A percentile compares a stretch with the other conserved stretches of the same genome.
phyloP scores from a whole-genome alignment of 2,329 filamentous ascomycete species.

The Orbilia brochopaga region DNA sequence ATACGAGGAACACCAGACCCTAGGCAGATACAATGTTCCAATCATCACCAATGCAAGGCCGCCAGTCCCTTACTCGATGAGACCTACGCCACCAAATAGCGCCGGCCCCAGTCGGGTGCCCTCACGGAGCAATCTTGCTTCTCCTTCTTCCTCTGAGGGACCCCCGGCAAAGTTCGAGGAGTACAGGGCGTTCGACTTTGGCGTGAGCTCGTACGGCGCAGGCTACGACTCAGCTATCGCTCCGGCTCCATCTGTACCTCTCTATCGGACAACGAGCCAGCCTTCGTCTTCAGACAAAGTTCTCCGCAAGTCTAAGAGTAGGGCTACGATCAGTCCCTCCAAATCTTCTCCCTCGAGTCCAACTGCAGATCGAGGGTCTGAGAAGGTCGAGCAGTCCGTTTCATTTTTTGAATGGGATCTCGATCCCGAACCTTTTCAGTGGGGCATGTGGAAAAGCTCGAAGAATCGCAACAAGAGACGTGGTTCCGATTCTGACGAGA shows the following conservation, averaged over 20 bases:
- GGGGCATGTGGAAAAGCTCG: slow-evolving; percentile 34
- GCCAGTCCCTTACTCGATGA: background rate
- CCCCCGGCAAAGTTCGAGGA: slow-evolving; percentile 21
- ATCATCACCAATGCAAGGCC: slow-evolving; percentile 22
- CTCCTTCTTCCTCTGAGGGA: background rate
- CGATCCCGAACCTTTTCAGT: slow-evolving; percentile 32
- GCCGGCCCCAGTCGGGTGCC: slow-evolving; percentile 7
- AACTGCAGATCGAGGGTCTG: slow-evolving; percentile 7
- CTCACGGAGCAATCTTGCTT: background rate
- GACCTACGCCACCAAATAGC: background rate
- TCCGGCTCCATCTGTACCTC: slow-evolving; percentile 31
- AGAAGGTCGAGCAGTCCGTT: slow-evolving; percentile 18
- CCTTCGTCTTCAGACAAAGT: slow-evolving; percentile 6
- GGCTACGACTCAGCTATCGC: slow-evolving; percentile 17
- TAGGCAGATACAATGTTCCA: slow-evolving; percentile 36
- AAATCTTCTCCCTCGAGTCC: slow-evolving; percentile 26
- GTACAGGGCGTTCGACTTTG: slow-evolving; percentile 9
- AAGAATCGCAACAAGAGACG: slow-evolving; percentile 22
- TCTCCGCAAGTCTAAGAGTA: slow-evolving; percentile 5
- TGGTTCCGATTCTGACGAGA: slow-evolving; percentile 41
- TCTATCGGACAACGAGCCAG: slow-evolving; percentile 41
- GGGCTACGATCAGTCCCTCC: slow-evolving; percentile 21
- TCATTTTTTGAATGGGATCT: slow-evolving; percentile 47
- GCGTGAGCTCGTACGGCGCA: slow-evolving; percentile 1
- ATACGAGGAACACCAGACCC: slow-evolving; percentile 45